Percentiles rank a stretch among this genome's conserved stretches.
Conservation (phyloP, 2,329 filamentous ascomycete species). For the Penicillium sp. region DNA sequence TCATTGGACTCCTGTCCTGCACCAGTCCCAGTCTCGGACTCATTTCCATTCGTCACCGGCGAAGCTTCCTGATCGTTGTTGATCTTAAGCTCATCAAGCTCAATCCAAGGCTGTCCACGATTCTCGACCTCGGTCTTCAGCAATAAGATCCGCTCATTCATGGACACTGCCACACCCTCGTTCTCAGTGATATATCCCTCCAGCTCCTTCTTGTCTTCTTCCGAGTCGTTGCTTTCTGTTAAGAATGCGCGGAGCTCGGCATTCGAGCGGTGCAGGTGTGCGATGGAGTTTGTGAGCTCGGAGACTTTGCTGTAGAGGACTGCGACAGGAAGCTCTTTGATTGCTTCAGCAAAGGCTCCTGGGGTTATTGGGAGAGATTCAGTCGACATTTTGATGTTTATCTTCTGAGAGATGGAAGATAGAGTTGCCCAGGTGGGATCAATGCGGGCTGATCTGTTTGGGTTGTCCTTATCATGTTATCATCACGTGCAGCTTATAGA, state of each 20-base stretch:
- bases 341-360: conserved; percentile 53
- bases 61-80: conserved; percentile 21
- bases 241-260: conserved; percentile 53
- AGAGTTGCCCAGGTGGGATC: not conserved
- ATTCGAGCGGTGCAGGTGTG: conserved; percentile 58
- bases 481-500: conserved; percentile 14
- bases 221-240: conserved; percentile 49
- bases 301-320: conserved; percentile 59
- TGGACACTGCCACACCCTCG: conserved; percentile 53
- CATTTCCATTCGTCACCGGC: conserved; percentile 22
- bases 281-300: conserved; percentile 59
- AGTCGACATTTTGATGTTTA: conserved; percentile 46
- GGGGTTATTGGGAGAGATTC: conserved; percentile 49
- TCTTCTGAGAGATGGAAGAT: not conserved
- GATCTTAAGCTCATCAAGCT: conserved; percentile 22
- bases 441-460: not conserved
- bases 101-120: conserved; percentile 55
- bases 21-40: not conserved
- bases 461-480: conserved; percentile 18
- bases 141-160: conserved; percentile 54
- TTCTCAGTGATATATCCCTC: conserved; percentile 54
- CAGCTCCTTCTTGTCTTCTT: conserved; percentile 43
- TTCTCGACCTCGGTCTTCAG: conserved; percentile 53
- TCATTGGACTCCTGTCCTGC: conserved; percentile 4
- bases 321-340: conserved; percentile 57